Base-by-base conservation (phyloP, 805 yeast species). In the Starmerella vitae region DNA sequence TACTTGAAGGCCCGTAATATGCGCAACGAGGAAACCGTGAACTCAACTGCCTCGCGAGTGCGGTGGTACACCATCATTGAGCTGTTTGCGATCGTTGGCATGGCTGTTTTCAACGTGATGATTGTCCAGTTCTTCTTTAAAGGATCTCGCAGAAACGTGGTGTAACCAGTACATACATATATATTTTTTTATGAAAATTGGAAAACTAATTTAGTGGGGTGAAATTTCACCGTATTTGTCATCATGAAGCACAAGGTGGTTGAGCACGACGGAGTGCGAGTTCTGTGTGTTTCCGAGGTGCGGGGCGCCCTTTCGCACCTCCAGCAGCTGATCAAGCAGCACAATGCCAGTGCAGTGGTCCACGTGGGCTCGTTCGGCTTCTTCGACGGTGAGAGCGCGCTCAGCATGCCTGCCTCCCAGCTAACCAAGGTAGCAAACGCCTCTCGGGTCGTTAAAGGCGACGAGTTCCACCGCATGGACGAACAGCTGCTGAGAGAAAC, bases 1-100 rank as follows among this genome's bases (percentile, higher is more conserved):
- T 80, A 86, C 61, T 85, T 86, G 67, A 80, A 76, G 62, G 76
- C 93, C 10, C 78, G 98, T 65, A 88, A 82, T 61, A 75, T 75
- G 63, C 73, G 97, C 64, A 88, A 88, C 64, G 91, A 83, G 72
- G 73, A 78, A 36, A 83, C 94, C 31, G 94, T 83, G 46, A 68
- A 68, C 59, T 73, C 83, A 36, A 83, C 94, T 24, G 82, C 78
- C 54, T 64, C 76, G 15, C 74, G 93, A 56, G 70, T 83, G 43
- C 77, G 79, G 56, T 82, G 78, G 71, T 72, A 81, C 54, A 75
- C 86, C 33, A 62, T 81, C 38, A 61, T 74, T 42, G 85, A 78
- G 56, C 79, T 82, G 47, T 57, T 72, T 30, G 65, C 78, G 50
- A 79, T 79, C 71, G 82, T 78, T 36, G 79, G 77, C 46, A 73